Evolutionary conservation across 208 protist genomes (phyloP), one percentile per base, ranked within the genome.

Genomic region (Trypanosoma avium): DNA sequence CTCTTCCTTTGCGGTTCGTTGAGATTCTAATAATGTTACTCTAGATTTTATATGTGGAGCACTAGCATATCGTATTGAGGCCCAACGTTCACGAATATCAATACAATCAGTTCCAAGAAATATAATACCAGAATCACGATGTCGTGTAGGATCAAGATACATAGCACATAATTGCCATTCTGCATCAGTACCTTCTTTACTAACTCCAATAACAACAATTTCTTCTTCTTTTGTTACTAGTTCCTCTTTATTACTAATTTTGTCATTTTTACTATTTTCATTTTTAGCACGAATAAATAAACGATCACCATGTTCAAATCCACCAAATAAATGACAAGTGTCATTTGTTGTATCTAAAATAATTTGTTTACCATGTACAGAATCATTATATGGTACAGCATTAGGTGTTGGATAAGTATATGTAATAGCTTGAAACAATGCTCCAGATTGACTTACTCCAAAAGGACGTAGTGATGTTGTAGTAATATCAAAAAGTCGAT

Each of bases 151-250:
- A 46, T 85, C 76, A 17, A 53, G 15, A 59, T 81, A 58, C 75
- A 90, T 77, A 21, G 77, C 85, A 48, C 76, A 75, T 3, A 95
- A 68, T 3, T 69, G 48, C 77, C 83, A 82, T 43, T 85, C 83
- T 12, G 61, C 47, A 60, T 89, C 79, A n/a, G 77, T 61, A 10
- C 75, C 81, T 30, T 73, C 67, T 58, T 76, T 79, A 60, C 77
- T 81, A 9, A 90, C 85, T 26, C 85, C 85, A 3, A 92, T 64
- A n/a, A 91, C 81, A 13, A 92, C 73, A 19, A 90, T 74, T 54
- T 86, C 78, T 17, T 58, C 30, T 30, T 43, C 45, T 27, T 47
- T 52, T 19, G 2, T 50, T 67, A 24, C 58, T 42, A n/a, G 48
- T 40, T 52, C 24, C 13, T 1, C 33, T 19, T 61, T 52, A 17